A percentile compares a stretch with the other conserved stretches of the same genome.
Evolutionary conservation across 495 filamentous ascomycete species (phyloP).

Genomic region (Talaromyces adpressus): DNA sequence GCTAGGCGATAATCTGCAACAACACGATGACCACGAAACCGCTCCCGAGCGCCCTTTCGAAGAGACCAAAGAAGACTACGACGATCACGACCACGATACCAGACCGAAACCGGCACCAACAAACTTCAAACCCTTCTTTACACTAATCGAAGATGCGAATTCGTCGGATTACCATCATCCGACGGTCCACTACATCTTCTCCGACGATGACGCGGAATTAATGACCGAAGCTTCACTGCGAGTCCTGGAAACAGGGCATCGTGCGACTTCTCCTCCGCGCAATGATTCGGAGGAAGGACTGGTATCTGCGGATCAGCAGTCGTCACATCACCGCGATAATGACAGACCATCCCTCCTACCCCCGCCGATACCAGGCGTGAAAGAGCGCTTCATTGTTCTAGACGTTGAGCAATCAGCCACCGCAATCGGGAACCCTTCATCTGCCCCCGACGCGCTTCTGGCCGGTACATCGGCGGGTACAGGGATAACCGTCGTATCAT

Average conservation of each 20-base stretch:
- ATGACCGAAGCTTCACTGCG: slow-evolving; percentile 49
- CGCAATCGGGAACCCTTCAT: slow-evolving; percentile 6
- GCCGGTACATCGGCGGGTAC: background rate
- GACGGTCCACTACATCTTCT: slow-evolving; percentile 84
- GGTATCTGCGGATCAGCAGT: slow-evolving; percentile 1
- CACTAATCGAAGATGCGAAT: slow-evolving; percentile 41
- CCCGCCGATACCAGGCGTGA: slow-evolving; percentile 30
- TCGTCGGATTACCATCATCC: slow-evolving; percentile 59
- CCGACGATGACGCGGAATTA: slow-evolving; percentile 62
- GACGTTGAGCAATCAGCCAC: slow-evolving; percentile 25
- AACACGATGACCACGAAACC: background rate
- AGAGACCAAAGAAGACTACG: background rate
- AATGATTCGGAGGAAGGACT: background rate
- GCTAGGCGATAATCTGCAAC: background rate
- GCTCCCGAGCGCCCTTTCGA: background rate
- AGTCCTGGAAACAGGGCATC: slow-evolving; percentile 25
- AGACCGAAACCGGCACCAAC: slow-evolving; percentile 8
- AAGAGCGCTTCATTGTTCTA: slow-evolving; percentile 36
- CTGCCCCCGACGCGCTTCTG: background rate
- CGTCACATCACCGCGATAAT: background rate
- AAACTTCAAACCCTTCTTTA: slow-evolving; percentile 46
- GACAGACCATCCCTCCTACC: slow-evolving; percentile 27
- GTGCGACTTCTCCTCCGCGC: background rate
- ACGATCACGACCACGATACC: slow-evolving; percentile 11
- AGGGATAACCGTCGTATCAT: slow-evolving; percentile 15